These are phyloP conservation scores for Pyronema omphalodes DNA, from an alignment of 495 filamentous ascomycete genomes.

Conservation along the genomic window DNA sequence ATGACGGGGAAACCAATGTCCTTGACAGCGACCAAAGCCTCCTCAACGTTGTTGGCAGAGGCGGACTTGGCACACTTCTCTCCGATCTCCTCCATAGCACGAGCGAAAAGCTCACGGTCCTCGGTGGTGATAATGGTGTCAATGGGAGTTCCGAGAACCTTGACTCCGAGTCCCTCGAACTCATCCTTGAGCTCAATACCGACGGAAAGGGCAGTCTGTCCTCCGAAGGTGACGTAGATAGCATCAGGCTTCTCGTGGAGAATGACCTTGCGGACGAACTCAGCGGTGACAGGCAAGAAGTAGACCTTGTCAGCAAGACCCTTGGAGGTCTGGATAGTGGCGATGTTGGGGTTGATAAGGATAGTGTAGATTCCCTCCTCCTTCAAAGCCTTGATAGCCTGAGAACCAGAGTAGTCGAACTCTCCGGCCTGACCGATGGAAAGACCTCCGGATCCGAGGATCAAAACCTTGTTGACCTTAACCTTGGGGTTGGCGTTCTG, in stretches of 20 bases:
- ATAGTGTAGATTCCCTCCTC: conserved; percentile 88
- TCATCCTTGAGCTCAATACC: conserved; percentile 95
- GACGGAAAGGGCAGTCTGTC: conserved; percentile 84
- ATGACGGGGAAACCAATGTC: conserved; percentile 91
- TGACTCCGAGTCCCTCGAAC: conserved; percentile 73
- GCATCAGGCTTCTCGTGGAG: conserved; percentile 80
- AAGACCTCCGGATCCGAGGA: conserved; percentile 81
- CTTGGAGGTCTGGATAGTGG: conserved; percentile 95
- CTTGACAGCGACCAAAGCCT: conserved; percentile 67
- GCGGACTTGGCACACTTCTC: conserved; percentile 97
- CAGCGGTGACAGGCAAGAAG: conserved; percentile 89
- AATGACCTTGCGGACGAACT: conserved; percentile 95
- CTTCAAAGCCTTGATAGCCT: conserved; percentile 91
- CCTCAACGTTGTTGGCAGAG: conserved; percentile 69
- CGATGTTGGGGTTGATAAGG: conserved; percentile 96
- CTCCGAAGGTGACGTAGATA: conserved; percentile 90
- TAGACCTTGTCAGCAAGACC: conserved; percentile 95
- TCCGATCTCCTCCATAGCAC: conserved; percentile 94
- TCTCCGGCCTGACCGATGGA: conserved; percentile 95
- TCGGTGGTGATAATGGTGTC: conserved; percentile 97
- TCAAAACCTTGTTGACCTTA: conserved; percentile 77
- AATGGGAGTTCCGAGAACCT: conserved; percentile 89
- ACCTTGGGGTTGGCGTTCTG: conserved; percentile 55
- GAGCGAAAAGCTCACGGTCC: conserved; percentile 89
- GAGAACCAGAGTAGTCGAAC: conserved; percentile 92